Base-by-base conservation (phyloP, 805 yeast genomes). In the Lachancea lanzarotensis region DNA sequence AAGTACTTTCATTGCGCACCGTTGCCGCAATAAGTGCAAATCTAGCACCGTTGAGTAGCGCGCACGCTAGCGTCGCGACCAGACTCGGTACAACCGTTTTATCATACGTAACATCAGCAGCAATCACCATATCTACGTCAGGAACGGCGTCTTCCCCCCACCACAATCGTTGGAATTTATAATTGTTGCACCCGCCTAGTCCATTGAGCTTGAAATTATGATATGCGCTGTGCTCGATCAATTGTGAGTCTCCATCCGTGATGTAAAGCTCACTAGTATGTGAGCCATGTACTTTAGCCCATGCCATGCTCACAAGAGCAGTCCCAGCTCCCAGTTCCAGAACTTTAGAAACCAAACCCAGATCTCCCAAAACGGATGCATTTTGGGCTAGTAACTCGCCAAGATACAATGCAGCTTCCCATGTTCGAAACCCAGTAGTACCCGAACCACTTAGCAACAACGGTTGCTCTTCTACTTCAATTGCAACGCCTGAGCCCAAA, bases 21-120 rank as follows among this genome's bases (percentile, higher is more conserved):
- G 96, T 85, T 4, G 95, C 91, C 1, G 95, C 81, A 13, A 90
- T 72, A 6, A 75, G 45, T 2, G 73, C 76, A 15, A 35, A 10
- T 10, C 30, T n/a, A 3, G 48, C 40, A 13, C 45, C 15, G 4
- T 35, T 46, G 6, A 19, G 30, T 12, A 50, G 41, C 2, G 45
- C 38, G 15, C 42, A 27, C 3, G 35, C 35, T 13, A 63, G 34
- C 18, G 69, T 53, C 26, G 49, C 50, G n/a, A 40, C 42, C 34
- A 90, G 69, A 19, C 65, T 65, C 0, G 80, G 79, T 17, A 87
- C 70, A 2, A 79, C 70, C 3, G 74, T 66, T 2, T 78, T 59
- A 56, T 90, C 97, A 62, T 85, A 90, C 0, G 96, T 87, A 12
- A 90, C 87, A 62, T 90, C 98, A 0, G 96, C 93, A 0, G 90